These are phyloP conservation scores for Hypoxylon sp. DNA, from an alignment of 2,329 filamentous ascomycete species.

Conservation along the genomic window DNA sequence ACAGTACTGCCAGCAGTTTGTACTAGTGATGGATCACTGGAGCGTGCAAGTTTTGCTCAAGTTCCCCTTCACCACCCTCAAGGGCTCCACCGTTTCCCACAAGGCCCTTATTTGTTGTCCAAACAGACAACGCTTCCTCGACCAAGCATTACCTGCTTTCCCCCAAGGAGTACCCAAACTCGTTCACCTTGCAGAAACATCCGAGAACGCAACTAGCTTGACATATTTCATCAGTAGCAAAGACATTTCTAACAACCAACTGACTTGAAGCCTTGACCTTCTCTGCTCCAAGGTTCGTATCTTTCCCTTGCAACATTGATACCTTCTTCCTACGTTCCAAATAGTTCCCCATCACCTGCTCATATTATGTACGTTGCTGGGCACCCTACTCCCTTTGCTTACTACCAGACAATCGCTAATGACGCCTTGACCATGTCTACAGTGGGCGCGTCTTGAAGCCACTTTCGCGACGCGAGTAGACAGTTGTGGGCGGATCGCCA, in stretches of 20 bases:
- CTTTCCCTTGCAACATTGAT: not conserved
- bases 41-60: conserved; percentile 1
- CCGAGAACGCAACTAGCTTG: not conserved
- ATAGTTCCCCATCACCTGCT: not conserved
- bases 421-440: not conserved
- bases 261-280: not conserved
- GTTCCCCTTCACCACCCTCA: conserved; percentile 15
- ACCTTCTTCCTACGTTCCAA: not conserved
- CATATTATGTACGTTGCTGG: not conserved
- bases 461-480: not conserved
- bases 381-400: not conserved
- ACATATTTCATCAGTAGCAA: not conserved
- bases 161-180: not conserved
- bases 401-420: not conserved
- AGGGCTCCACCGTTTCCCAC: conserved; percentile 5
- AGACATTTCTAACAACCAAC: not conserved
- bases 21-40: not conserved
- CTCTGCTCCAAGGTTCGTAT: not conserved
- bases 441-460: not conserved
- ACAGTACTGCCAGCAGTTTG: not conserved
- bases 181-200: not conserved
- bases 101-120: not conserved
- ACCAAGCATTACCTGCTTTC: not conserved
- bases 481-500: not conserved
- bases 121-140: not conserved